Evolutionary conservation across 108 stramenopile species (phyloP).

Genomic region (Chaetoceros tenuissimus): DNA sequence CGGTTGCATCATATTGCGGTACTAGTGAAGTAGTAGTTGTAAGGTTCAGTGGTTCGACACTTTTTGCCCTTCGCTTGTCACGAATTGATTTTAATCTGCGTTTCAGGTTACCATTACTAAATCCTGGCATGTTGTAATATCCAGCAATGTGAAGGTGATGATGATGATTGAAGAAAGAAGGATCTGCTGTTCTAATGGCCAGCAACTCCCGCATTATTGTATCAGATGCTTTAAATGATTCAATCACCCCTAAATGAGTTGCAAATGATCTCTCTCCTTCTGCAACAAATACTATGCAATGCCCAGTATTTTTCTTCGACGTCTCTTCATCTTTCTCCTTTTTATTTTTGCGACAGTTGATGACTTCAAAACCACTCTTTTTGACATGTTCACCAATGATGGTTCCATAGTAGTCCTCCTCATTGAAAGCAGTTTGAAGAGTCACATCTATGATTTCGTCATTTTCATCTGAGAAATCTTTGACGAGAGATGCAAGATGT

Average conservation of each 20-base stretch:
- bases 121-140: constrained; percentile 58
- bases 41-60: constrained; percentile 5
- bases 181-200: neutral
- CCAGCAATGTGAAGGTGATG: constrained; percentile 62
- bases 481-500: constrained; percentile 38
- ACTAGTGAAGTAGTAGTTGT: constrained; percentile 41
- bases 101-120: constrained; percentile 46
- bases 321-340: constrained; percentile 1
- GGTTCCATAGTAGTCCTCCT: constrained; percentile 56
- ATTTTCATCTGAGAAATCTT: neutral
- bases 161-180: constrained; percentile 6
- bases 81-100: constrained; percentile 20
- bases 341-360: constrained; percentile 37
- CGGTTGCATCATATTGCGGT: constrained; percentile 67
- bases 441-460: constrained; percentile 9
- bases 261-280: constrained; percentile 62
- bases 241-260: constrained; percentile 66
- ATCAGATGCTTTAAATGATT: constrained; percentile 41
- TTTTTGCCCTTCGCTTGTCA: constrained; percentile 7
- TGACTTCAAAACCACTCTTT: constrained; percentile 38
- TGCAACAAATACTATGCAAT: constrained; percentile 64
- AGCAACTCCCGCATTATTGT: constrained; percentile 21
- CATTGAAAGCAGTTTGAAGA: constrained; percentile 62
- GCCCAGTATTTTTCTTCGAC: constrained; percentile 34
- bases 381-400: constrained; percentile 40